Percentiles rank a stretch among this genome's conserved stretches.
Conservation (phyloP, 2,329 filamentous ascomycete species). For the Phialocephala subalpina region DNA sequence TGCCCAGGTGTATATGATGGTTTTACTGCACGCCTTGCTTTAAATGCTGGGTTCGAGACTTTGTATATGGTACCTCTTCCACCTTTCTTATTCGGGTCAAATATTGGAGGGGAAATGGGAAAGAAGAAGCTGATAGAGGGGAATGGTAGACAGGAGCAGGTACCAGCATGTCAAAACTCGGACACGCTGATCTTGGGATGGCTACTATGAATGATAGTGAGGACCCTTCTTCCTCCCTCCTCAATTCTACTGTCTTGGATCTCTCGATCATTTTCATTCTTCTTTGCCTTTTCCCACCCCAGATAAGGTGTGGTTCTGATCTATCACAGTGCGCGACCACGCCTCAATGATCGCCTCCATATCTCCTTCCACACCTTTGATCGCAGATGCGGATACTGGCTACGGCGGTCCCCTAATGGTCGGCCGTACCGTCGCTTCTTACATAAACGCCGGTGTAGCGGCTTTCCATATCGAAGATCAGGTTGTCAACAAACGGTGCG, state of each 20-base stretch:
- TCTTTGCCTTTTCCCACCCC: too few species aligned
- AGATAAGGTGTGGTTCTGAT: too few species aligned
- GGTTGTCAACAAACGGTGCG: slow-evolving; percentile 68
- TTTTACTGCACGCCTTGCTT: slow-evolving; percentile 68
- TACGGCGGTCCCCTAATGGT: slow-evolving; percentile 51
- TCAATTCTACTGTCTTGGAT: too few species aligned
- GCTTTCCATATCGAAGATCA: slow-evolving; percentile 70
- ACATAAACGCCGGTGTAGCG: slow-evolving; percentile 62
- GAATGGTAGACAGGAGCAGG: slow-evolving; percentile 57
- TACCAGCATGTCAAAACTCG: slow-evolving; percentile 55
- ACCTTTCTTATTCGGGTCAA: slow-evolving; percentile 55
- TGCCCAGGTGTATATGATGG: slow-evolving; percentile 76
- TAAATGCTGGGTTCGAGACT: slow-evolving; percentile 66
- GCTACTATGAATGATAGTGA: slow-evolving; percentile 58
- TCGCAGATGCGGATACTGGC: slow-evolving; percentile 62
- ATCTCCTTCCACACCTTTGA: slow-evolving; percentile 55
- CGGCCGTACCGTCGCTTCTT: slow-evolving; percentile 58
- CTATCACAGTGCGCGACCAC: slow-evolving; percentile 58
- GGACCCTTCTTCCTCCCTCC: too few species aligned
- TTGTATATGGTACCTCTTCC: slow-evolving; percentile 72
- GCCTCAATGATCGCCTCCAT: slow-evolving; percentile 61
- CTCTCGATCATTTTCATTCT: too few species aligned
- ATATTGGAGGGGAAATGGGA: not conserved
- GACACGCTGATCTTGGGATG: slow-evolving; percentile 58
- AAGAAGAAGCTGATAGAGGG: slow-evolving; percentile 62